Percentiles rank a stretch among this genome's conserved stretches.
Conservation (phyloP, 768 basidiomycete genomes). For the Podaxis pistillaris region DNA sequence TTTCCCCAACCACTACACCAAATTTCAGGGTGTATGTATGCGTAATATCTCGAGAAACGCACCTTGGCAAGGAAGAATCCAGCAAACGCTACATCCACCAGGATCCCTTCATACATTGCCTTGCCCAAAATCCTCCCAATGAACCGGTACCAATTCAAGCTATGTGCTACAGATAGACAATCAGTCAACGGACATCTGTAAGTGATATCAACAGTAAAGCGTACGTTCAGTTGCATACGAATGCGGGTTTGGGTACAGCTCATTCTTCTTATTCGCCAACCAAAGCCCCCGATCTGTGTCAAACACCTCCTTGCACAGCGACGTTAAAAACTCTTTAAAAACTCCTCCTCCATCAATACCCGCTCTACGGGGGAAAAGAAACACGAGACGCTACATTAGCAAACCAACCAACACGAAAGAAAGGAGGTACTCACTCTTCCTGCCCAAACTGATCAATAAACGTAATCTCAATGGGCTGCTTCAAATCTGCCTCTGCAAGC, state of each 20-base stretch:
- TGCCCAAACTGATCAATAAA: constrained; percentile 90
- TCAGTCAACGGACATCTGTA: too few relatives aligned
- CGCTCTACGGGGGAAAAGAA: constrained; percentile 41
- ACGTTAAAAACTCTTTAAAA: constrained; percentile 97
- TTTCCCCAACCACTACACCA: constrained; percentile 78
- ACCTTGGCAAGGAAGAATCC: constrained; percentile 93
- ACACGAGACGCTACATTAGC: not conserved
- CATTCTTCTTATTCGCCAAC: constrained; percentile 87
- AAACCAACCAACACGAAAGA: not conserved
- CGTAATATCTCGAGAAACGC: constrained; percentile 10
- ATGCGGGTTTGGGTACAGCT: constrained; percentile 94
- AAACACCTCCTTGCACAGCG: constrained; percentile 89
- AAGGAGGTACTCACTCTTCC: constrained; percentile 61
- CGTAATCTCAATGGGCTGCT: constrained; percentile 81
- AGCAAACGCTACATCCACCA: constrained; percentile 94
- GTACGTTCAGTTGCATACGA: constrained; percentile 84
- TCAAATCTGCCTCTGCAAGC: constrained; percentile 75
- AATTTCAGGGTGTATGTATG: not conserved
- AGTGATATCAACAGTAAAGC: constrained; percentile 22
- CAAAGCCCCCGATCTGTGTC: constrained; percentile 93
- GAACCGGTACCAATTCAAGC: constrained; percentile 89
- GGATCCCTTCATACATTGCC: constrained; percentile 93
- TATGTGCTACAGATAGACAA: constrained; percentile 55
- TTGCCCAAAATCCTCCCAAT: constrained; percentile 94
- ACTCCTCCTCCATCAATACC: constrained; percentile 97